These are phyloP conservation scores for Streptanthus diversifolius DNA, from an alignment of 345 rosid species.

Conservation along the genomic window DNA sequence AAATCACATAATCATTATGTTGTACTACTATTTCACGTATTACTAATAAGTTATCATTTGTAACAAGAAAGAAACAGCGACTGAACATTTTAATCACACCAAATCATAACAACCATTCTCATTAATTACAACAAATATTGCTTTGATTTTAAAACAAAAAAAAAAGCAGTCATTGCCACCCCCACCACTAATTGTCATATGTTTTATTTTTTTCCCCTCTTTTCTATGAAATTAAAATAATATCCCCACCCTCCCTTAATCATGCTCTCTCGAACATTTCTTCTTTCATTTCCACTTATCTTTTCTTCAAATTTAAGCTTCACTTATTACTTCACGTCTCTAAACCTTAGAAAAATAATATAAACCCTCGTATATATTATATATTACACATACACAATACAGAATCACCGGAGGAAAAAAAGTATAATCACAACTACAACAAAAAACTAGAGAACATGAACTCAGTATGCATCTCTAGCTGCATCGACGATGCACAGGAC, in stretches of 20 bases:
- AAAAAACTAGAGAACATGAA: conserved; percentile 37
- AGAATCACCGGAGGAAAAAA: background rate
- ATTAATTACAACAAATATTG: background rate
- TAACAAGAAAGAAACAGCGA: background rate
- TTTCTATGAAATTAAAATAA: background rate
- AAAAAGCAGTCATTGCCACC: conserved; percentile 14
- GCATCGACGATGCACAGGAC: conserved; percentile 66
- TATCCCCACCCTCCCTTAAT: background rate
- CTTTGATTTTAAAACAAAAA: conserved; percentile 11
- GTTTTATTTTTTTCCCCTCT: background rate
- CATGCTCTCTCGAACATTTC: conserved; percentile 7
- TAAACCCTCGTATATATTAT: background rate
- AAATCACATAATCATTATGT: background rate
- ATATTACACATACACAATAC: conserved; percentile 19
- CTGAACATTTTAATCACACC: conserved; percentile 17
- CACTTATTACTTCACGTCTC: conserved; percentile 29
- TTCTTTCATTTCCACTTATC: conserved; percentile 25
- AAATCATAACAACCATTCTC: conserved; percentile 16
- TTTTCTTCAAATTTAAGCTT: conserved; percentile 65
- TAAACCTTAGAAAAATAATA: background rate
- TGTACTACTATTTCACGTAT: background rate
- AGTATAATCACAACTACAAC: background rate
- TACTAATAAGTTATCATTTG: background rate
- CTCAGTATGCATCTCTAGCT: conserved; percentile 73
- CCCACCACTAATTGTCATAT: conserved; percentile 13